Evolutionary conservation across 331 rosid species (phyloP), one percentile per base, ranked within the genome.

Genomic region (Acacia pycnantha): DNA sequence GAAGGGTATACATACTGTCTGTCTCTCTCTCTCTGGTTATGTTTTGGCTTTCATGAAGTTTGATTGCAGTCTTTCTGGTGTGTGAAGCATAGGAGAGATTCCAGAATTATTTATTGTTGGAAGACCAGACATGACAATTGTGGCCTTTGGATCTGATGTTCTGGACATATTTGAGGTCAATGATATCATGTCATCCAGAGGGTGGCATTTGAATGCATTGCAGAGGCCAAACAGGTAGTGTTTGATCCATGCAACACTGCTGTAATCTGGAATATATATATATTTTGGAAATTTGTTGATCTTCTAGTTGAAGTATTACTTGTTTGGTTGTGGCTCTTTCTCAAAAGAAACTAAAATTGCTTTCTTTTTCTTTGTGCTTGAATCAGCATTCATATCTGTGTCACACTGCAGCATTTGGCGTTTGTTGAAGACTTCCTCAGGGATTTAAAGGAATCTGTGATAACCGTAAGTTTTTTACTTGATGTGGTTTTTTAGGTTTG

Each of bases 191-290:
- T 87, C 97, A 74, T 90, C 97, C 72, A 93, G 92, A 90, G 99
- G 97, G 76, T 95, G 99, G 99, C 99, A 95, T 88, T 90, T 95
- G 91, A 95, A 93, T 87, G 98, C 99, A 73, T 87, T 95, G 87
- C 99, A 93, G 86, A 86, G 93, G 84, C 99, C 99, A 74, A 95
- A 91, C 89, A 89, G 97, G 98, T 95, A 68, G 61, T 71, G 70
- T 33, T 79, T 59, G 61, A 65, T 51, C 22, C 50, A 37, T 29
- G 18, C 46, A 40, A 56, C 41, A 50, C 43, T 15, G 56, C 65
- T 12, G 62, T 41, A 68, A 46, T 69, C 31, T 13, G 54, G 40
- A 19, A 26, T 47, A 16, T 79, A 26, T 47, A 16, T 79, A 22
- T 53, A 10, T 69, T 50, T 37, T 69, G 68, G n/a, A 79, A 68